Conservation (phyloP, 306 rosid genomes). For the Abrus precatorius region DNA sequence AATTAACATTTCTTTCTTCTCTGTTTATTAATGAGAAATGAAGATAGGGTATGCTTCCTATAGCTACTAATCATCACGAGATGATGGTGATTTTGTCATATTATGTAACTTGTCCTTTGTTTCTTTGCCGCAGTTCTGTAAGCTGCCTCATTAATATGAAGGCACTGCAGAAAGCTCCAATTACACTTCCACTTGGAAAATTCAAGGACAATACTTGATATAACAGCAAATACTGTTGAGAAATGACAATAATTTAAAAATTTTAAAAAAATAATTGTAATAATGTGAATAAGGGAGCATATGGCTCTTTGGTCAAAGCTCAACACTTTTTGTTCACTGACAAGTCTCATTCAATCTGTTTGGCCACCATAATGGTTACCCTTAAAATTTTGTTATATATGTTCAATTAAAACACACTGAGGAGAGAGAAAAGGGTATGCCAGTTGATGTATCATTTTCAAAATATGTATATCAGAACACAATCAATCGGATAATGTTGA, state of each 20-base stretch:
- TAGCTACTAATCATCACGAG: constrained; percentile 66
- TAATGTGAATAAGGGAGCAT: background rate
- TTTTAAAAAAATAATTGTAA: background rate
- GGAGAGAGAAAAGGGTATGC: background rate
- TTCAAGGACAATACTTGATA: background rate
- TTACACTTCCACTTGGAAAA: constrained; percentile 21
- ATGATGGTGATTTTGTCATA: constrained; percentile 60
- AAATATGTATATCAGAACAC: background rate
- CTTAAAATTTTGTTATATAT: background rate
- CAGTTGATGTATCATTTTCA: constrained; percentile 39
- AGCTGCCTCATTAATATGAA: constrained; percentile 22
- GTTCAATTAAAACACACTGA: background rate
- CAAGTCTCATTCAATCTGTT: constrained; percentile 52
- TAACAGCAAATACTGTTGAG: background rate
- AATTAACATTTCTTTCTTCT: background rate
- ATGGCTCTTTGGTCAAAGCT: constrained; percentile 57
- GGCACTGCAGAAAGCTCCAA: constrained; percentile 39
- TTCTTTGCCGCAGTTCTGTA: constrained; percentile 43
- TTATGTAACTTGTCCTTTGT: constrained; percentile 53
- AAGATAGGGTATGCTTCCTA: constrained; percentile 43
- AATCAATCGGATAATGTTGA: constrained; percentile 21
- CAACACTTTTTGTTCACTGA: constrained; percentile 68
- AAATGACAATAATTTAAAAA: background rate
- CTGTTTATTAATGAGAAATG: constrained; percentile 25
- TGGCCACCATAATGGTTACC: constrained; percentile 46